Base-by-base conservation (phyloP, 73 alveolate species). In the Symbiodinium pilosum region DNA sequence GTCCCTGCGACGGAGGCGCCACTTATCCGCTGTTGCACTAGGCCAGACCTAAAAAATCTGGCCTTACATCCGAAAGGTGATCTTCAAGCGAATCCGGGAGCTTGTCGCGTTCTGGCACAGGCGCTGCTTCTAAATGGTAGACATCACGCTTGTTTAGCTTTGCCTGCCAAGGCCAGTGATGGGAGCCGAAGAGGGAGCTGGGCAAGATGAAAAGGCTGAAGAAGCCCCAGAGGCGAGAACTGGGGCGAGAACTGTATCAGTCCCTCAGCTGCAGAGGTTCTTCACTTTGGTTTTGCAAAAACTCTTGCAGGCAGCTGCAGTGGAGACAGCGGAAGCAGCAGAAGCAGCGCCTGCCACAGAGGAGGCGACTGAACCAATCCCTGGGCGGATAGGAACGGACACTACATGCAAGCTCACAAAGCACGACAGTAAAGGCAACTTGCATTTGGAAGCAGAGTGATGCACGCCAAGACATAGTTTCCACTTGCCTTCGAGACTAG, bases 61-160 rank as follows among this genome's bases (percentile, higher is more conserved):
- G n/a, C n/a, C n/a, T n/a, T n/a, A n/a, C n/a, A n/a, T n/a, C n/a
- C n/a, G n/a, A n/a, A n/a, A 91, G 97, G 97, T 88, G 18, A 42
- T 83, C 88, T 41, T 91, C 56, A 91, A 91, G 88, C 77, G 89
- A 2, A 68, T 91, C 56, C 47, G 54, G 51, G 97, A 91, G 41
- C 97, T 91, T 40, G 89, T 91, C 39, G 84, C 87, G 39, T 91
- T 91, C 84, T 91, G 97, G 97, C 77, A 86, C 51, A 91, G 97
- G 97, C 34, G n/a, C 38, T 24, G 24, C 81, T 64, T 18, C 59
- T 47, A 14, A 47, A 14, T 14, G 59, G 21, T 9, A 6, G 59
- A 47, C 59, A 9, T 47, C 59, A 47, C 14, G 59, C 59, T 28
- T 64, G 1, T 38, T 30, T 64, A 3, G 4, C 39, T 38, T 38